Evolutionary conservation across 1,284 basidiomycete species (phyloP).

Genomic region (Ceratobasidium sp.): DNA sequence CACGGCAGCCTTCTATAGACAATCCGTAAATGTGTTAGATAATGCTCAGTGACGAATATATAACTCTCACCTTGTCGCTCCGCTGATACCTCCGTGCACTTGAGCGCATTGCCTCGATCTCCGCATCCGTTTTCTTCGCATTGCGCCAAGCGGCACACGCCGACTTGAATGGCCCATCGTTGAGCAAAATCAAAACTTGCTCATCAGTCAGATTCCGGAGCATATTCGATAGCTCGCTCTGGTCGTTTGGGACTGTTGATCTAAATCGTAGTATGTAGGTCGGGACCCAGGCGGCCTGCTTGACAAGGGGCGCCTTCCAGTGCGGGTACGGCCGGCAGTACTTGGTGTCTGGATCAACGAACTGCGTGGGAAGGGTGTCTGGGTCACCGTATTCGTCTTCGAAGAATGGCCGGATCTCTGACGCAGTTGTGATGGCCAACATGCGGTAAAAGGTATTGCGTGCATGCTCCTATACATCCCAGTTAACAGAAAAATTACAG

Average conservation of each 20-base stretch:
- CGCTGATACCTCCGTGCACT: neutral
- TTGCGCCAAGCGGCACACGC: neutral
- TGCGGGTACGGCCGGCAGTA: slow-evolving; percentile 20
- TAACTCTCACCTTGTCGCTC: neutral
- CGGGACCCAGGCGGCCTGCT: slow-evolving; percentile 5
- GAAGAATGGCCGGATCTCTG: neutral
- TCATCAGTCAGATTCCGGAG: slow-evolving; percentile 5
- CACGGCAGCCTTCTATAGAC: neutral
- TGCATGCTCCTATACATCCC: neutral
- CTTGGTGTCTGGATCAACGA: neutral
- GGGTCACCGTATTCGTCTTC: neutral
- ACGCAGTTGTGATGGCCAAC: neutral
- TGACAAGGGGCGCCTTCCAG: slow-evolving; percentile 1
- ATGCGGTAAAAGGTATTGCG: neutral
- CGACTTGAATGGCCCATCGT: slow-evolving; percentile 19
- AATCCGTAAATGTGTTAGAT: neutral
- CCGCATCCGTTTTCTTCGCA: neutral
- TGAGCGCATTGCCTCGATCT: neutral
- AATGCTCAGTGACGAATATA: neutral
- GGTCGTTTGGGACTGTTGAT: slow-evolving; percentile 3
- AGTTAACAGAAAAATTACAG: too few species aligned
- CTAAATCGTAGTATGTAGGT: neutral
- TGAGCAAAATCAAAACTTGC: neutral
- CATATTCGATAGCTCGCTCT: neutral
- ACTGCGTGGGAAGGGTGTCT: neutral